Conservation (phyloP, 2,329 filamentous ascomycete genomes). For the Aspergillus sp. region DNA sequence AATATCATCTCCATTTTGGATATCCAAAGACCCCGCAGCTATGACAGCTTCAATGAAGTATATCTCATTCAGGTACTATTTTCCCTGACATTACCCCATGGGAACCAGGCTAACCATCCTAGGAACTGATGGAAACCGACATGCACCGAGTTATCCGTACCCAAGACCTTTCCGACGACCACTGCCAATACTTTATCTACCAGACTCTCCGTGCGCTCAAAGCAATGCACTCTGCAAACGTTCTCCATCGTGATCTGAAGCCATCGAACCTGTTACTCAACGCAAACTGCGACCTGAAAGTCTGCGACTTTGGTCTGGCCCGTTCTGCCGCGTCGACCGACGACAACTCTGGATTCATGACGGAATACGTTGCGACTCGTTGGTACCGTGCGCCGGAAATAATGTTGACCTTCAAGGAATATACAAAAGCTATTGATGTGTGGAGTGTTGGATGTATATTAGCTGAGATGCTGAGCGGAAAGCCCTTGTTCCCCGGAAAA, state of each 20-base stretch:
- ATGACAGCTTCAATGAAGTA: conserved; percentile 93
- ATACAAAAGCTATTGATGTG: conserved; percentile 98
- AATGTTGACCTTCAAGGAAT: conserved; percentile 99
- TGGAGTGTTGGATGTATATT: conserved; percentile 98
- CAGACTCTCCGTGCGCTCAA: conserved; percentile 95
- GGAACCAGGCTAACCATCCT: not conserved
- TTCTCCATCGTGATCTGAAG: conserved; percentile 94
- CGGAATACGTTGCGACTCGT: conserved; percentile 97
- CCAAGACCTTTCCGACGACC: conserved; percentile 95
- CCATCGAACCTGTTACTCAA: conserved; percentile 95
- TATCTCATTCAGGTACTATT: conserved; percentile 84
- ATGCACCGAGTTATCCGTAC: conserved; percentile 99
- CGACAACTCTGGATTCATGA: conserved; percentile 99
- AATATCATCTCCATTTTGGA: conserved; percentile 99
- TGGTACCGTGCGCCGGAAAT: conserved; percentile 99
- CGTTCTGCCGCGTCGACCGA: conserved; percentile 94
- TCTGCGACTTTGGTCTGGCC: conserved; percentile 96
- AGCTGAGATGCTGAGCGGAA: conserved; percentile 97
- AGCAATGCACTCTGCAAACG: conserved; percentile 98
- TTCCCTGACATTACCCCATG: not conserved
- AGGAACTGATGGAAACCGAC: conserved; percentile 99
- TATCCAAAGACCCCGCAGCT: conserved; percentile 95
- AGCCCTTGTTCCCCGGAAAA: conserved; percentile 96
- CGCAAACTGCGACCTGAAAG: conserved; percentile 97
- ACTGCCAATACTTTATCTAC: conserved; percentile 99